These are phyloP conservation scores for Pseudogymnoascus sp. DNA, from an alignment of 2,329 filamentous ascomycete genomes.

Conservation along the genomic window DNA sequence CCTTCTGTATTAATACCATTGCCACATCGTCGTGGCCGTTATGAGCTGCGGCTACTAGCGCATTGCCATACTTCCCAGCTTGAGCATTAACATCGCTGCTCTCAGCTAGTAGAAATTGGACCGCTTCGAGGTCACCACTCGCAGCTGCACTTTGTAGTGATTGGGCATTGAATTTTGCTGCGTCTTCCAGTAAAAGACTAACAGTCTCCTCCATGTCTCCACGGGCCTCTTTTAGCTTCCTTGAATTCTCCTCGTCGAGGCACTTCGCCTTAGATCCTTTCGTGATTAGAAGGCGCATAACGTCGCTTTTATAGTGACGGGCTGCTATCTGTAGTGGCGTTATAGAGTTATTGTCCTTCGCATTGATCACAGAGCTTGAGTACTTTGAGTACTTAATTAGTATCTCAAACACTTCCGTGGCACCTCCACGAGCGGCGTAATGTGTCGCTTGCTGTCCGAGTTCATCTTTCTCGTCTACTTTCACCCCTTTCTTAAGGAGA, in stretches of 20 bases:
- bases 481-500: not conserved
- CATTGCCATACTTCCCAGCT: not conserved
- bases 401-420: not conserved
- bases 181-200: not conserved
- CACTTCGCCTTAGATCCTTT: not conserved
- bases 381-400: not conserved
- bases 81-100: not conserved
- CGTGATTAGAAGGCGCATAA: not conserved
- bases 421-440: not conserved
- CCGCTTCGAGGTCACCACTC: not conserved
- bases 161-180: not conserved
- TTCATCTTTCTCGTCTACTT: not conserved
- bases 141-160: not conserved
- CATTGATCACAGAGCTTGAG: not conserved
- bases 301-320: not conserved
- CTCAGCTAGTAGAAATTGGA: not conserved
- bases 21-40: not conserved
- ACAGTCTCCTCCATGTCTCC: not conserved
- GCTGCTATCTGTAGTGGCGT: not conserved
- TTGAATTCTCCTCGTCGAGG: not conserved
- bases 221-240: not conserved
- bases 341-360: not conserved
- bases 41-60: not conserved
- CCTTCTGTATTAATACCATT: not conserved
- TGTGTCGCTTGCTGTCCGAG: not conserved